Percentiles rank a stretch among this genome's conserved stretches.
Evolutionary conservation across 305 asterid genomes (phyloP).

Genomic region (Fraxinus nigra): DNA sequence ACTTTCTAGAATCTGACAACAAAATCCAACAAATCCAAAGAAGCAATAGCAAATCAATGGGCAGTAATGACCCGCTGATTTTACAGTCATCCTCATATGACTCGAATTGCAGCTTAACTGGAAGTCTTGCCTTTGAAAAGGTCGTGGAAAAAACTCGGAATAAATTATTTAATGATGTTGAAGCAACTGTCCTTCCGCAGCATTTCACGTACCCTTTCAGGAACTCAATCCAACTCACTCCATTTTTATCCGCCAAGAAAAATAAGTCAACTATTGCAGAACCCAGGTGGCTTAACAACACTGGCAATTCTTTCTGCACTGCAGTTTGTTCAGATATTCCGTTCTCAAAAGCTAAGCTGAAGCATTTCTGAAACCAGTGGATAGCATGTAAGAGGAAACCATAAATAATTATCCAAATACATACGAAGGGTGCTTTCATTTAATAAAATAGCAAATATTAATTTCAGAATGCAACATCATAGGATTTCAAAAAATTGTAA

Average conservation of each 20-base stretch:
- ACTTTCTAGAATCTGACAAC: constrained; percentile 60
- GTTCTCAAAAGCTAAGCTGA: constrained; percentile 41
- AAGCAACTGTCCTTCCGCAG: constrained; percentile 64
- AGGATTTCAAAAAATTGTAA: not conserved
- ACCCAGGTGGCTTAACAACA: constrained; percentile 54
- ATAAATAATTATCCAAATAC: not conserved
- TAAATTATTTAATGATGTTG: constrained; percentile 55
- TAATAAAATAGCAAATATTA: not conserved
- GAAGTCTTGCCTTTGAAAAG: constrained; percentile 60
- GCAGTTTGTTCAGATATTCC: constrained; percentile 35
- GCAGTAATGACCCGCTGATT: constrained; percentile 54
- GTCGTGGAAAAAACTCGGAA: constrained; percentile 50
- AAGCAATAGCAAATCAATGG: constrained; percentile 50
- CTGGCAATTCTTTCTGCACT: constrained; percentile 45
- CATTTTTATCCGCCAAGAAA: constrained; percentile 60
- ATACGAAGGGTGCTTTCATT: not conserved
- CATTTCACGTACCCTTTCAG: constrained; percentile 69
- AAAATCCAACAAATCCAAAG: constrained; percentile 68
- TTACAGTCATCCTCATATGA: constrained; percentile 56
- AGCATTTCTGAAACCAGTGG: constrained; percentile 63
- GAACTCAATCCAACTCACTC: constrained; percentile 74
- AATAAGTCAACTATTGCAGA: constrained; percentile 66
- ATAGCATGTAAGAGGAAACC: not conserved
- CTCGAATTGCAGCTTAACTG: constrained; percentile 58
- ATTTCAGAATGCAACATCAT: not conserved